phyloP scores from a whole-genome alignment of 2,329 filamentous ascomycete genomes.

The Orbilia blumenaviensis region DNA sequence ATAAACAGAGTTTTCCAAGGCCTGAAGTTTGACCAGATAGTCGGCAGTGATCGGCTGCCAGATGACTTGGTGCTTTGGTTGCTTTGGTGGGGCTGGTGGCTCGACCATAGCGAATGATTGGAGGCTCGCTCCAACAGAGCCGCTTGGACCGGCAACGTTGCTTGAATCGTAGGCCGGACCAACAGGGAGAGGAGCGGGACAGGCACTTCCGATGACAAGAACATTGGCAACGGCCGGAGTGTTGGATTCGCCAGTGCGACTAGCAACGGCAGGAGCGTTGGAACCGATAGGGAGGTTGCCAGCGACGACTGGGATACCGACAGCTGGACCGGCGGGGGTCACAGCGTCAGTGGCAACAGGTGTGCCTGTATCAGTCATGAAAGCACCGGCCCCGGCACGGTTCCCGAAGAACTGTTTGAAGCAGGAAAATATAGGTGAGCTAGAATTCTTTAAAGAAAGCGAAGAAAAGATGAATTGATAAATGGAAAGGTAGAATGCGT shows the following conservation, averaged over 20 bases:
- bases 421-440: not conserved
- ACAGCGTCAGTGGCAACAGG: no score
- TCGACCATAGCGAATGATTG: not conserved
- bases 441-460: not conserved
- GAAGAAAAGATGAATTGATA: not conserved
- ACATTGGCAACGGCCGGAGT: not conserved
- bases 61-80: not conserved
- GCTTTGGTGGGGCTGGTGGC: not conserved
- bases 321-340: no score
- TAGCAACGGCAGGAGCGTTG: not conserved
- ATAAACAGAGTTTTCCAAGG: not conserved
- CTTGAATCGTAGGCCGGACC: not conserved
- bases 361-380: no score
- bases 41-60: not conserved
- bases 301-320: no score
- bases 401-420: not conserved
- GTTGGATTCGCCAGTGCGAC: no score
- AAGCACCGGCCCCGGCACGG: not conserved
- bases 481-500: no score
- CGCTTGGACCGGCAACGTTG: not conserved
- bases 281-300: not conserved
- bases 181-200: not conserved
- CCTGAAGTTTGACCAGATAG: not conserved
- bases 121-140: not conserved
- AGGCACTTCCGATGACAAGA: not conserved